These are phyloP conservation scores for Tylopilus vinaceipallidus DNA, from an alignment of 768 basidiomycete genomes.

Conservation along the genomic window DNA sequence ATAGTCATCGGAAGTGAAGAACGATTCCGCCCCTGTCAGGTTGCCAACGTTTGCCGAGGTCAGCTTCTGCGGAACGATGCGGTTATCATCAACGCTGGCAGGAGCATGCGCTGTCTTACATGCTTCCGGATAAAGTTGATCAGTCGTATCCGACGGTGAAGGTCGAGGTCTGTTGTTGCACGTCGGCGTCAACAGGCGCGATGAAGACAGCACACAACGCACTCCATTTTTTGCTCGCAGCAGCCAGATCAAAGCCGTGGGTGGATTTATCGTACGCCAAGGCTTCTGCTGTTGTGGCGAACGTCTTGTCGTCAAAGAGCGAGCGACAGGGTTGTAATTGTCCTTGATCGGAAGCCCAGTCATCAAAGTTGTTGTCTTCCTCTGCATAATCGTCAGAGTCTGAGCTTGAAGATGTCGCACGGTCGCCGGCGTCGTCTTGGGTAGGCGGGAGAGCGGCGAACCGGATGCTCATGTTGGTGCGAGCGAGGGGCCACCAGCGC, in stretches of 20 bases:
- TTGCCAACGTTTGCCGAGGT: conserved; percentile 41
- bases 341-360: conserved; percentile 74
- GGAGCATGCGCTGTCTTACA: conserved; percentile 35
- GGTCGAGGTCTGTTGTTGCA: conserved; percentile 59
- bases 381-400: conserved; percentile 28
- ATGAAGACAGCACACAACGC: conserved; percentile 20
- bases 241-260: conserved; percentile 63
- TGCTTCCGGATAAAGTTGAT: conserved; percentile 86
- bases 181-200: not conserved
- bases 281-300: conserved; percentile 59
- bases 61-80: conserved; percentile 45
- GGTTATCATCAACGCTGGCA: not conserved
- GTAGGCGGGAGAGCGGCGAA: conserved; percentile 15
- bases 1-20: conserved; percentile 75
- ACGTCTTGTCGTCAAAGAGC: conserved; percentile 67
- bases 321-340: conserved; percentile 57
- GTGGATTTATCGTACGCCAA: conserved; percentile 57
- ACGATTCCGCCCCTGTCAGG: conserved; percentile 55
- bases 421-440: conserved; percentile 12
- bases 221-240: conserved; percentile 54
- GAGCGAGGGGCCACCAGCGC: not conserved
- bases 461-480: conserved; percentile 30
- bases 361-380: conserved; percentile 71
- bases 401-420: conserved; percentile 18
- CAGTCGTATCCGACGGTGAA: conserved; percentile 74